phyloP scores from a whole-genome alignment of 2,329 filamentous ascomycete species.

The Metarhizium brunneum region DNA sequence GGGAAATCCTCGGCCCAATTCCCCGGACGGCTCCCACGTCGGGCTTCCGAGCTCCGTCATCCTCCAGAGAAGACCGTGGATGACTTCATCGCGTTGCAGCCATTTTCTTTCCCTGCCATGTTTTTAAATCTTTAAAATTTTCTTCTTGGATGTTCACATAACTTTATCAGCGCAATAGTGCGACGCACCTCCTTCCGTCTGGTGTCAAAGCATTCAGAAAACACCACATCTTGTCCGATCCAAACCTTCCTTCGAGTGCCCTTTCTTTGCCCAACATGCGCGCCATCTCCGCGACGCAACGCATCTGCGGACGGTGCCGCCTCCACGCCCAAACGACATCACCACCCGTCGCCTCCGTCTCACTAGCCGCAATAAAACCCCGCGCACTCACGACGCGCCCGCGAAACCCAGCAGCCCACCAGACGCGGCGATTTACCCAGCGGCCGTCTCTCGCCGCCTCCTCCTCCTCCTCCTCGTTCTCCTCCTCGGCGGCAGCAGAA shows the following conservation, averaged over 20 bases:
- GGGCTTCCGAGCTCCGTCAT: background rate
- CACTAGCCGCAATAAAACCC: no score
- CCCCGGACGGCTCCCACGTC: background rate
- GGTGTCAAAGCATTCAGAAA: no score
- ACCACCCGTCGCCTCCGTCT: background rate
- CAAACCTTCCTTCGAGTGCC: no score
- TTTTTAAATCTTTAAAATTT: no score
- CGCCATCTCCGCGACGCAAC: background rate
- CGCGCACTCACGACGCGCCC: background rate
- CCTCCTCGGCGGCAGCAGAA: no score
- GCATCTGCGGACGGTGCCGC: constrained; percentile 23
- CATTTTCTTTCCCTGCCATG: background rate
- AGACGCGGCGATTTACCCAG: background rate
- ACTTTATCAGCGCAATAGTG: no score
- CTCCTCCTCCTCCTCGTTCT: no score
- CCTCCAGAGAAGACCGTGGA: constrained; percentile 11
- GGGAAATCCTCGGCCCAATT: background rate
- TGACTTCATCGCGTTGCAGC: background rate
- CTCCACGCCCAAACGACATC: constrained; percentile 16
- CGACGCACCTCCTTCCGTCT: no score
- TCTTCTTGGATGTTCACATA: no score
- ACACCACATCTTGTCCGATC: no score
- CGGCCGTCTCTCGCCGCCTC: background rate
- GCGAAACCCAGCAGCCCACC: background rate
- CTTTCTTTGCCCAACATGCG: background rate